phyloP scores from a whole-genome alignment of 2,329 filamentous ascomycete species.

The Ilyonectria mors-panacis region DNA sequence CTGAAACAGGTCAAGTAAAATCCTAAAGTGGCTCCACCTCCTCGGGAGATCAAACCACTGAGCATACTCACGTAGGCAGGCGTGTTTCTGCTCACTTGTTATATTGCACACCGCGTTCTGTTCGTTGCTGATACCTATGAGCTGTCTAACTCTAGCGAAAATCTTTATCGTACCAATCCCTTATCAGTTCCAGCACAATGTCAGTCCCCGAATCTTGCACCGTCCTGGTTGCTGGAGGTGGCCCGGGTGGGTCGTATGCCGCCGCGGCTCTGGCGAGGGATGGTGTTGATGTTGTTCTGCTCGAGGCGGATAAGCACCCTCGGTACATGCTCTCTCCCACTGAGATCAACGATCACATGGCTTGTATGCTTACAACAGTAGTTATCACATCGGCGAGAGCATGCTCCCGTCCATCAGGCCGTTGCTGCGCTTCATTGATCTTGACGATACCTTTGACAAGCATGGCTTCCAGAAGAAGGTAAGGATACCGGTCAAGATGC shows the following conservation, averaged over 20 bases:
- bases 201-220: too few relatives aligned
- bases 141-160: too few relatives aligned
- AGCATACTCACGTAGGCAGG: too few relatives aligned
- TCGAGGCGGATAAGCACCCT: slow-evolving; percentile 57
- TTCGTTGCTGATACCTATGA: too few relatives aligned
- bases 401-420: slow-evolving; percentile 20
- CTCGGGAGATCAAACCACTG: too few relatives aligned
- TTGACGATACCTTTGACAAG: slow-evolving; percentile 10
- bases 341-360: too few relatives aligned
- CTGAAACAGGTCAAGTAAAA: too few relatives aligned
- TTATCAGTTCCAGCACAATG: too few relatives aligned
- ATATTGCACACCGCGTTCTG: too few relatives aligned
- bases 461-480: slow-evolving; percentile 21
- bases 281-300: slow-evolving; percentile 59
- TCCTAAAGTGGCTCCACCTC: too few relatives aligned
- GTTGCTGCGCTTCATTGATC: slow-evolving; percentile 21
- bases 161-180: too few relatives aligned
- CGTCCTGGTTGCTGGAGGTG: slow-evolving; percentile 61
- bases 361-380: slow-evolving; percentile 2
- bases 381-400: slow-evolving; percentile 46
- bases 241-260: slow-evolving; percentile 62
- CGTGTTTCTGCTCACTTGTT: too few relatives aligned
- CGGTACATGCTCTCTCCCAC: not conserved
- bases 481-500: not conserved
- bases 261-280: slow-evolving; percentile 61